Base-by-base conservation (phyloP, 106 monocot species). In the Dioscorea zingiberensis region DNA sequence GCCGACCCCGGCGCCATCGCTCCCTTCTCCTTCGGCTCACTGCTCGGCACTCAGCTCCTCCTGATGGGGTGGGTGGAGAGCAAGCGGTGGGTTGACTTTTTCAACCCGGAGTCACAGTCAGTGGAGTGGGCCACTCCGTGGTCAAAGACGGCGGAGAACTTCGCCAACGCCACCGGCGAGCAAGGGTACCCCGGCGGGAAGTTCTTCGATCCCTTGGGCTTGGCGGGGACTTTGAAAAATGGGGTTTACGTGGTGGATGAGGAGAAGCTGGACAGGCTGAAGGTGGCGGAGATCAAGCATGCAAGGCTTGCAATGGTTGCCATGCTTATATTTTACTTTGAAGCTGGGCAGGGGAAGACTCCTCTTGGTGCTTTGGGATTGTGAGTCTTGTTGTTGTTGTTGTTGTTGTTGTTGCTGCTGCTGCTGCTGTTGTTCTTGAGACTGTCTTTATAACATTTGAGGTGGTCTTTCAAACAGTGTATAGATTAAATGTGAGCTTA, bases 51-150 rank as follows among this genome's bases (percentile, higher is more conserved):
- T 18, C 91, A 97, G 54, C 81, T 97, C 16, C 64, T 97, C 18
- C 85, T 97, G 29, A 97, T 97, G 95, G 95, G 95, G 7, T 97
- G 95, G 95, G 95, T 97, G 13, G 95, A 97, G 79, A 84, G 88
- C 69, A 97, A 97, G 79, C 75, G 95, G 0, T 97, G 91, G 91
- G 95, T 81, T 10, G 95, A 97, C 70, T 97, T 85, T 81, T 97
- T 97, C 85, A 91, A 88, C 77, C 91, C 91, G 0, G 88, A 97
- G 47, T 97, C 95, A 1, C 95, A 97, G 63, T 76, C 95, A 15
- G 81, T 97, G 7, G 91, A 97, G 63, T 97, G 95, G 95, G 95
- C 95, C 27, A 97, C 95, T 9, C 95, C 95, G 0, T 97, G 95
- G 95, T 97, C 95, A 1, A 80, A 76, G 59, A 91, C 88, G 0